Base-by-base conservation (phyloP, 2,329 filamentous ascomycete genomes). In the Cladosporium sp. region DNA sequence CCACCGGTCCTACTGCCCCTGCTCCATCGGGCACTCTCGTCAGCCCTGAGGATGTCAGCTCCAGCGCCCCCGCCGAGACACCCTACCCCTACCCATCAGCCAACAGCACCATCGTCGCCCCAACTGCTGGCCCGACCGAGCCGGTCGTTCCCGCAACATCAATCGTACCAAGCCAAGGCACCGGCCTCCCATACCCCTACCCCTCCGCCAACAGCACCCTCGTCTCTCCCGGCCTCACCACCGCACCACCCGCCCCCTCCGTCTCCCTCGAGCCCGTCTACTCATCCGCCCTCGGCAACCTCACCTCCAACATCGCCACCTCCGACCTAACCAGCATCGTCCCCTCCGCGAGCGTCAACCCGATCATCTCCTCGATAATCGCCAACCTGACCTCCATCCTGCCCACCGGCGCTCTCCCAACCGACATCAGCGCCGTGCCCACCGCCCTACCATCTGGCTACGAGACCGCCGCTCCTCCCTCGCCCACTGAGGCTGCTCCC, bases 331-430 rank as follows among this genome's bases (percentile, higher is more conserved):
- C 68, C 8, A 65, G 64, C 52, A 51, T 67, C 65, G 52, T 73
- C 28, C 67, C 70, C 4, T 71, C 69, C 24, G 68, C 67, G 1
- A 69, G 68, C 12, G 63, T 71, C 47, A 62, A 71, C 65, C 64
- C 64, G 1, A 41, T 70, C 65, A 67, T 71, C 59, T 66, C 61
- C 28, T 70, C 66, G 28, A 52, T 62, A 41, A 67, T 71, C 8
- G 64, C 66, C 18, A 68, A 69, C 60, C 66, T 71, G 47, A 71
- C 70, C 28, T 67, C 71, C 1, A 68, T 65, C 26, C 66, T 72
- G 7, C 70, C 70, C 1, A 60, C 41, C 38, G 47, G 10, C 49
- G 70, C 70, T 38, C 66, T 68, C 24, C 63, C 68, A 0, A 68
- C 67, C n/a, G 67, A 58, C 18, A 55, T 55, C 52, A 55, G 52